Evolutionary conservation across 179 eudicot genomes (phyloP), one percentile per base, ranked within the genome.

Genomic region (Actinidia polygama): DNA sequence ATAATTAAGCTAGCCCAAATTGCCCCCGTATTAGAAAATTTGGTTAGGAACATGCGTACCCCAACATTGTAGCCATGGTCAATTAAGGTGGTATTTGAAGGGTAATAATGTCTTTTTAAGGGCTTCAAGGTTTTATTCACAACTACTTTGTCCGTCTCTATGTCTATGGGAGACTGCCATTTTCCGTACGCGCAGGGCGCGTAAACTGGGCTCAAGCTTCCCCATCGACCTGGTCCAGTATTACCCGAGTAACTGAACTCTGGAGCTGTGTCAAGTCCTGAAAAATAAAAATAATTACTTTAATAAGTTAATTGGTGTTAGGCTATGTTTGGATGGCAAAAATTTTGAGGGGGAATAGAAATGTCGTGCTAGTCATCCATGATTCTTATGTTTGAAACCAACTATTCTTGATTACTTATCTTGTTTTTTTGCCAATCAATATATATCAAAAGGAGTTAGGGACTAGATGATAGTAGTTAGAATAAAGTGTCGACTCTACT

Each of bases 101-200:
- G 2, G 44, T 79, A 19, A 36, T 88, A 88, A 5, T 85, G 16
- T 23, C 81, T 80, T 46, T 36, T 70, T 55, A 90, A 77, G n/a
- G 89, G 83, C 81, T 80, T 77, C 78, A 87, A 74, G 0, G 54
- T 59, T 62, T 81, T 66, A 23, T 76, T 68, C 5, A 78, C 70
- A 0, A 81, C 83, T 7, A 46, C 84, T 50, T 85, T 49, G 23
- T 18, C 18, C 57, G 71, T 71, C n/a, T 82, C 14, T 4, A 90
- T 90, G 73, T 90, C 71, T 0, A 90, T 86, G 1, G 93, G 93
- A 63, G 93, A 90, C 78, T 90, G 91, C 19, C 21, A 79, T 80
- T 86, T 84, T 7, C 93, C 93, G 3, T 75, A 55, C 4, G 87
- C 79, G 75, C 93, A 90, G 23, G 70, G 57, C 14, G 83, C 40